These are phyloP conservation scores for Neofusicoccum kwambonambiense DNA, from an alignment of 2,329 filamentous ascomycete genomes.

Conservation along the genomic window DNA sequence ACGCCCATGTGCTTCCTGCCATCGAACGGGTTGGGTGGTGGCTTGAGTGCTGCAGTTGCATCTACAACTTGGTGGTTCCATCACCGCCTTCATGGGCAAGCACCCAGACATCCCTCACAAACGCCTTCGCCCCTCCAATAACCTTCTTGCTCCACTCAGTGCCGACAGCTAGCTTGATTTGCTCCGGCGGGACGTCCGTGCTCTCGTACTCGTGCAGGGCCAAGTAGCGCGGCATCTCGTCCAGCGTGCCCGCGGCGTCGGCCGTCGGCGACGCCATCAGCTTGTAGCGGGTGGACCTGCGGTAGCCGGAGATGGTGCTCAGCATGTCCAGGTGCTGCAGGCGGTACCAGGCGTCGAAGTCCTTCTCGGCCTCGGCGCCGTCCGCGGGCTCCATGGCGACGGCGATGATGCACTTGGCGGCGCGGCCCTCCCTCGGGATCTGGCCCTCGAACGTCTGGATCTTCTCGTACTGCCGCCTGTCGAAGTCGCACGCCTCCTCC, in stretches of 20 bases:
- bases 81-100: not conserved
- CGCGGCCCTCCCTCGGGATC: not conserved
- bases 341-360: conserved; percentile 28
- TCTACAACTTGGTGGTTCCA: not conserved
- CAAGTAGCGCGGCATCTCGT: conserved; percentile 21
- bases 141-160: conserved; percentile 28
- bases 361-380: not conserved
- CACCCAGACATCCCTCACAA: conserved; percentile 6
- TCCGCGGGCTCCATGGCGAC: conserved; percentile 8
- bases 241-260: conserved; percentile 3
- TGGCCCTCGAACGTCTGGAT: conserved; percentile 14
- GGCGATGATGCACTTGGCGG: not conserved
- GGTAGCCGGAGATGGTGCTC: conserved; percentile 20
- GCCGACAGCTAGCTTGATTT: conserved; percentile 21
- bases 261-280: not conserved
- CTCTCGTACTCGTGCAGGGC: conserved; percentile 29
- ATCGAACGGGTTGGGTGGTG: too few species aligned
- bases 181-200: conserved; percentile 24
- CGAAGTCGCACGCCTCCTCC: not conserved
- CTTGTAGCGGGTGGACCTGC: conserved; percentile 21
- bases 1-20: too few species aligned
- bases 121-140: conserved; percentile 19
- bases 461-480: conserved; percentile 1
- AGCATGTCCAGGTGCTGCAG: conserved; percentile 23
- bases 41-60: not conserved